Evolutionary conservation across 768 basidiomycete species (phyloP).

Genomic region (Suillus clintonianus): DNA sequence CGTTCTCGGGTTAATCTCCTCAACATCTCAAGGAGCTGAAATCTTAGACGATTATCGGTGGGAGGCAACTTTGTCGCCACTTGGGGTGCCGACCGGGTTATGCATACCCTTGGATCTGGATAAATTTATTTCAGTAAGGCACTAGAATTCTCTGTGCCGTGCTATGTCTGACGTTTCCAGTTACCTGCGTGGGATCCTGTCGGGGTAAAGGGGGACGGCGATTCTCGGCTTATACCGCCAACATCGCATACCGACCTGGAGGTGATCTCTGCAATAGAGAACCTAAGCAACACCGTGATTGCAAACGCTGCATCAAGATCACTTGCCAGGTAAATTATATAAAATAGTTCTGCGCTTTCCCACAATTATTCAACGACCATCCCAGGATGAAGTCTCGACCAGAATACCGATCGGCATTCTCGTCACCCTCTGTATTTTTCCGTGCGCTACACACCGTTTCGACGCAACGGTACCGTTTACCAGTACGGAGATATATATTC

Average conservation of each 20-base stretch:
- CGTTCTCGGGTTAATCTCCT: constrained; percentile 89
- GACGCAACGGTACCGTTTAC: constrained; percentile 85
- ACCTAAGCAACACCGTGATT: constrained; percentile 93
- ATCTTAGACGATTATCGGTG: constrained; percentile 91
- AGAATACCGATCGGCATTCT: constrained; percentile 75
- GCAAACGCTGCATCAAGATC: constrained; percentile 93
- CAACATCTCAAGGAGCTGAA: constrained; percentile 90
- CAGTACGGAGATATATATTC: constrained; percentile 89
- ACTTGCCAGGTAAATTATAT: constrained; percentile 65
- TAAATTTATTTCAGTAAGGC: constrained; percentile 74
- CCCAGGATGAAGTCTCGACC: constrained; percentile 74
- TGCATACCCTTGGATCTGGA: constrained; percentile 88
- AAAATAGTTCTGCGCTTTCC: neutral
- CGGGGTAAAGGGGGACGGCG: constrained; percentile 28
- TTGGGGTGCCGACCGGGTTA: constrained; percentile 86
- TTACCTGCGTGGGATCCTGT: constrained; percentile 66
- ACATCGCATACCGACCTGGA: constrained; percentile 74
- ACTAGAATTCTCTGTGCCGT: neutral
- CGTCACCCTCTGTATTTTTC: constrained; percentile 77
- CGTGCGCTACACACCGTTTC: constrained; percentile 88
- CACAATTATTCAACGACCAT: constrained; percentile 1
- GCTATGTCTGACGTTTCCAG: constrained; percentile 38
- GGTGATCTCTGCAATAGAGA: constrained; percentile 87
- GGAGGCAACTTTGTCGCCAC: constrained; percentile 86
- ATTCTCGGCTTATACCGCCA: constrained; percentile 62